Percentiles rank a stretch among this genome's conserved stretches.
These are phyloP conservation scores for Paramecium sexaurelia DNA, from an alignment of 73 alveolate genomes.

Conservation along the genomic window DNA sequence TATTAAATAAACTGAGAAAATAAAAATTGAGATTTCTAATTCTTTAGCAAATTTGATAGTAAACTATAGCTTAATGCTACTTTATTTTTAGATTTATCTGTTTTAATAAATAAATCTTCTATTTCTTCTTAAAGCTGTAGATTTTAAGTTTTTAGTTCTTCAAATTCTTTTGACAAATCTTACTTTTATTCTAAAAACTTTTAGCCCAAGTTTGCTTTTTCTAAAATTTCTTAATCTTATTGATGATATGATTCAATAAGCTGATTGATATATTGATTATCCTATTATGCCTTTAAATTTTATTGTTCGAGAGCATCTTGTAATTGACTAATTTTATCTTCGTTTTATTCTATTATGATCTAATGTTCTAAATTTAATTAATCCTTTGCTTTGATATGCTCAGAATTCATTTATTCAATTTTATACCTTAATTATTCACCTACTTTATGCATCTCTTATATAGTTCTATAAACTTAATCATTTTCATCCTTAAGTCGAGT, in stretches of 20 bases:
- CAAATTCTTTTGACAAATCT: neutral
- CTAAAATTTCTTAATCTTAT: neutral
- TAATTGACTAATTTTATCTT: neutral
- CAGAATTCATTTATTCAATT: constrained; percentile 48
- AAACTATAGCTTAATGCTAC: constrained; percentile 50
- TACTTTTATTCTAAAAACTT: neutral
- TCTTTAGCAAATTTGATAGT: neutral
- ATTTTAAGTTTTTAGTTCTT: neutral
- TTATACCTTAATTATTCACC: constrained; percentile 45
- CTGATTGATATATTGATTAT: constrained; percentile 2
- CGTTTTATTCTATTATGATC: neutral
- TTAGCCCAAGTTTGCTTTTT: neutral
- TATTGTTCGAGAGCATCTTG: neutral
- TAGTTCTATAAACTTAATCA: neutral
- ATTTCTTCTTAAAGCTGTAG: neutral
- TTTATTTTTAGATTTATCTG: constrained; percentile 13
- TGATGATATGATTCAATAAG: neutral
- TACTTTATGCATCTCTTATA: constrained; percentile 42
- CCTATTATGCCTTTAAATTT: neutral
- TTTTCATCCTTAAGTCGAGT: constrained; percentile 28
- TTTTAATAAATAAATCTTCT: constrained; percentile 14
- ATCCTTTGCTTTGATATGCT: neutral
- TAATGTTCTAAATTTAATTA: constrained; percentile 4
- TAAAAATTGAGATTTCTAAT: neutral
- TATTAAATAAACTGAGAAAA: neutral